Base-by-base conservation (phyloP, 805 yeast genomes). In the Yarrowia bubula region DNA sequence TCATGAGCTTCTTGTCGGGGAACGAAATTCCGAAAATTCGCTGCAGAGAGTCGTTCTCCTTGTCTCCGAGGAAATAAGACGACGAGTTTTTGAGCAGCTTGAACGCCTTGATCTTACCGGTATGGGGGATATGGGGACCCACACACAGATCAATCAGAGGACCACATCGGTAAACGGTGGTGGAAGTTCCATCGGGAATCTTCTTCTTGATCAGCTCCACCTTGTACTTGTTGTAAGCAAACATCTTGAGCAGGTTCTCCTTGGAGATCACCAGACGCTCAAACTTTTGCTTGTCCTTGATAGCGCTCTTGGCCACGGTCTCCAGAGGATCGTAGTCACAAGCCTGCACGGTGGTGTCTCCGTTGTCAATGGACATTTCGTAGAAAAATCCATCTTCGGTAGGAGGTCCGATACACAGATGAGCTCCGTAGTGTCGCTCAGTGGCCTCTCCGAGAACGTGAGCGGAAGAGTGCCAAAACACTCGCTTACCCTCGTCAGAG, bases 381-480 rank as follows among this genome's bases (percentile, higher is more conserved):
- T 95, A 95, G 81, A 93, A 95, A 80, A 95, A 95, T 51, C 99
- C 99, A 69, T 93, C 98, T 65, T 88, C 91, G 67, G 97, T 93
- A 76, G 99, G 99, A 37, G 99, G 99, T 70, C 99, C 99, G 69
- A 86, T 80, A 76, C 90, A 86, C 70, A 95, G 85, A 76, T 93
- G 97, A 69, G 96, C 96, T 70, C 98, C 98, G 76, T 88, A 81
- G 77, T 91, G 95, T 77, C 97, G 88, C 80, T 95, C 99, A 81
- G 97, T 89, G 57, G 98, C 93, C 81, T 95, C 99, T 79, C 99
- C 99, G 71, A 95, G 81, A 65, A 95, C 93, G 79, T 95, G 99
- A 63, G 99, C 99, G 70, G 97, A 89, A 2, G 99, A 95, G 77
- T 95, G 99, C 99, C 99, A 95, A 80, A 95, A 95, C 39, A 93